Base-by-base conservation (phyloP, 1,284 basidiomycete genomes). In the Malassezia arunalokei region DNA sequence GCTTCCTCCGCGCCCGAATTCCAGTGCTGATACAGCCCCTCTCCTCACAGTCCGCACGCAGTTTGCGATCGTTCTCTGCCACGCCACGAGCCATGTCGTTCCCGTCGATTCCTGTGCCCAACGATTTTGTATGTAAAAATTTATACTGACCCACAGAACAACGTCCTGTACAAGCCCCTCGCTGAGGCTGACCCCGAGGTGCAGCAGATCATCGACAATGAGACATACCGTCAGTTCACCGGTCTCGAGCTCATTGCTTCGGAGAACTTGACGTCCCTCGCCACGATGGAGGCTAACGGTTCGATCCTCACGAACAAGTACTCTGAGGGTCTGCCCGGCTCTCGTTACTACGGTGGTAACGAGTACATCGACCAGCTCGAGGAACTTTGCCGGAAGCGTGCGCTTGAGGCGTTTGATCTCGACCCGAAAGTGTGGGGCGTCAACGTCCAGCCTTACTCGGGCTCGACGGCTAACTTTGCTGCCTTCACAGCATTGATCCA, bases 291-390 rank as follows among this genome's bases (percentile, higher is more conserved):
- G 77, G 94, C 91, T 62, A 96, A 96, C 77, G 94, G 94, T 53
- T 96, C 91, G 55, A 94, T 98, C 76, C 78, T 98, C 72, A 96
- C 91, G 74, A 95, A 95, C 83, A 95, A 95, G 79, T 94, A 94
- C 85, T 76, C 75, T 7, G 76, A 77, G 67, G 76, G 76, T 67
- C 74, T 77, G 35, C 76, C 94, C 43, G 83, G 83, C 58, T 90
- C 90, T 49, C 84, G 94, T 59, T 98, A 98, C 80, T 96, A 96
- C 74, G 92, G 91, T 71, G 92, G 91, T 63, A 76, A 76, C 69
- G 75, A 77, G 68, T 87, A 86, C 79, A 87, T 96, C 68, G 94
- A 98, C 74, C 85, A 92, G 75, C 85, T 99, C 68, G 94, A 98
- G 78, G 77, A 82, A 59, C 83, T 99, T 57, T 91, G 87, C 79